Evolutionary conservation across 495 filamentous ascomycete genomes (phyloP).

Genomic region (Penicillium pulvis): DNA sequence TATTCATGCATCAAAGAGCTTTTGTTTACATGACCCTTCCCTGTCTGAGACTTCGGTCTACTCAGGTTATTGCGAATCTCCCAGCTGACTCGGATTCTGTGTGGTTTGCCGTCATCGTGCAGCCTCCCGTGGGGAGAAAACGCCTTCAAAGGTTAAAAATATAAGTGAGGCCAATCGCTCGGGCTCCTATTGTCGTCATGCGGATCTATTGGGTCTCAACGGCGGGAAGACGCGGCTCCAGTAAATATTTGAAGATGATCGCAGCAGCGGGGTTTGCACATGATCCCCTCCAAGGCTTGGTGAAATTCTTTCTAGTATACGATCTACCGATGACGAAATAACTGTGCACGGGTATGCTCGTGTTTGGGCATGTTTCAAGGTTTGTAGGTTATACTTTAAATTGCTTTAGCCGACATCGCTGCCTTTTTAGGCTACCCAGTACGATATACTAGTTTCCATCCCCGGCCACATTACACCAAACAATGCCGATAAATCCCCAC

Average conservation of each 20-base stretch:
- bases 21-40: neutral
- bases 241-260: neutral
- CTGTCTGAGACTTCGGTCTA: neutral
- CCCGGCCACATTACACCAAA: no score
- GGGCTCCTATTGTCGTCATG: neutral
- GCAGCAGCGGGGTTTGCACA: neutral
- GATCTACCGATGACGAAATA: neutral
- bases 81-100: neutral
- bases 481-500: neutral
- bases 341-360: neutral
- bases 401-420: neutral
- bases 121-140: neutral
- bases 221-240: neutral
- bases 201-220: neutral
- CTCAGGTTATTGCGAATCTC: neutral
- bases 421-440: no score
- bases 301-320: neutral
- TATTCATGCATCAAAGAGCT: neutral
- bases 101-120: neutral
- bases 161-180: neutral
- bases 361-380: neutral
- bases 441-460: no score
- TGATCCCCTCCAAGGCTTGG: neutral
- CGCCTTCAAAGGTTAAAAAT: constrained; percentile 1
- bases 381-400: neutral